Evolutionary conservation across 164 flowering plant genomes (phyloP), one percentile per base, ranked within the genome.

Genomic region (Vitis labrusca): DNA sequence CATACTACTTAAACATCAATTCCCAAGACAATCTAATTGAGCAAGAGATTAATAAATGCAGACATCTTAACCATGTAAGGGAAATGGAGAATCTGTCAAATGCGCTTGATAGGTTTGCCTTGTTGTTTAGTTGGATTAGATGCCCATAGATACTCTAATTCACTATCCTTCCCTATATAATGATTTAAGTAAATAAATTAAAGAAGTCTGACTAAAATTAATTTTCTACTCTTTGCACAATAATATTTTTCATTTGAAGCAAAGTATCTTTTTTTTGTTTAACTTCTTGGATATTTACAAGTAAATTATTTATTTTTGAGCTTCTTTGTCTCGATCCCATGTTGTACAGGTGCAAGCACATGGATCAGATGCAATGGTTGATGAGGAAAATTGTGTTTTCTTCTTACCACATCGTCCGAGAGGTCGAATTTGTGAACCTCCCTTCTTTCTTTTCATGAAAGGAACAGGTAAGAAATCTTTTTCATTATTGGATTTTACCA

Each of bases 291-390:
- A 37, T 9, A 5, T 27, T 17, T 44, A 16, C 0, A 48, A 44
- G 37, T 10, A 47, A 68, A 23, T 8, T 23, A 9, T 59, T 16
- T 23, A 23, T 23, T 23, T 23, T 23, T 2, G 5, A 59, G 47
- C 11, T 0, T 58, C 9, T 8, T 60, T n/a, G 11, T 29, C 2
- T 50, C 14, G 47, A 64, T 72, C 44, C 5, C 44, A 37, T 6
- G 44, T 3, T 37, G 44, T 71, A 30, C 79, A 94, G 98, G 91
- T 94, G 73, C 97, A 94, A 80, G 97, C 98, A 48, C 98, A 94
- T 79, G 98, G 98, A 63, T 88, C 95, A 19, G 98, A 94, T 84
- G 98, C 91, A 64, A 94, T 94, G 97, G 97, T 94, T 63, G 98
- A 94, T 52, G 97, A 91, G 78, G 97, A 92, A 11, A 89, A 89